Percentiles rank a stretch among this genome's conserved stretches.
phyloP scores from a whole-genome alignment of 768 basidiomycete genomes.

The Candolleomyces aberdarensis region DNA sequence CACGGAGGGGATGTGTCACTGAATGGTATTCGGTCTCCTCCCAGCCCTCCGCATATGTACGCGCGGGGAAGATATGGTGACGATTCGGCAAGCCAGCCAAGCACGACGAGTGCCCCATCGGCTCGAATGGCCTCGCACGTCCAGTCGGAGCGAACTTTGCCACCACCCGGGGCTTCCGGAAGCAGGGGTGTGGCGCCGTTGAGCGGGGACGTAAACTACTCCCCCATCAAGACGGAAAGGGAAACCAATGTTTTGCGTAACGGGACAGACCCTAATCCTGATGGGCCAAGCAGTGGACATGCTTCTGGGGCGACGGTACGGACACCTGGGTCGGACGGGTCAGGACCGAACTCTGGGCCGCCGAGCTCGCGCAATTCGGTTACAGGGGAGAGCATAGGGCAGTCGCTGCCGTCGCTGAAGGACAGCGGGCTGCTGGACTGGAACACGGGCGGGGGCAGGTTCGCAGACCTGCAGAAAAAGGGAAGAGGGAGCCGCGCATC shows the following conservation, averaged over 20 bases:
- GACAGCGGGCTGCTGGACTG: constrained; percentile 70
- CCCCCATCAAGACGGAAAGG: constrained; percentile 7
- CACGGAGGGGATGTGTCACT: constrained; percentile 22
- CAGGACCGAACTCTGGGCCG: constrained; percentile 4
- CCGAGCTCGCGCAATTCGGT: constrained; percentile 13
- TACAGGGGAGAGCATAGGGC: constrained; percentile 25
- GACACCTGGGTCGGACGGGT: neutral
- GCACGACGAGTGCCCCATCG: too few species aligned
- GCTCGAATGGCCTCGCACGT: too few species aligned
- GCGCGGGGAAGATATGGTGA: constrained; percentile 32
- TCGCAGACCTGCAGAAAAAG: constrained; percentile 16
- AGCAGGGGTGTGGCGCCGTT: neutral
- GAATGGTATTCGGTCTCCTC: constrained; percentile 22
- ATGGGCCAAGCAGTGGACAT: neutral
- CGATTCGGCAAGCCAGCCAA: constrained; percentile 19
- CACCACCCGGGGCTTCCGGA: neutral
- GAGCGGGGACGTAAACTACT: neutral
- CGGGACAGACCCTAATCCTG: neutral
- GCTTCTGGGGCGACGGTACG: neutral
- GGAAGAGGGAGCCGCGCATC: constrained; percentile 23
- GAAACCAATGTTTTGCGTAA: neutral
- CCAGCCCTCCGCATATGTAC: constrained; percentile 25
- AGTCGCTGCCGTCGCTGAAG: constrained; percentile 69
- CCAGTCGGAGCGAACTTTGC: too few species aligned
- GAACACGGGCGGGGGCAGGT: constrained; percentile 29